These are phyloP conservation scores for Somion occarium DNA, from an alignment of 1,284 basidiomycete species.

Conservation along the genomic window DNA sequence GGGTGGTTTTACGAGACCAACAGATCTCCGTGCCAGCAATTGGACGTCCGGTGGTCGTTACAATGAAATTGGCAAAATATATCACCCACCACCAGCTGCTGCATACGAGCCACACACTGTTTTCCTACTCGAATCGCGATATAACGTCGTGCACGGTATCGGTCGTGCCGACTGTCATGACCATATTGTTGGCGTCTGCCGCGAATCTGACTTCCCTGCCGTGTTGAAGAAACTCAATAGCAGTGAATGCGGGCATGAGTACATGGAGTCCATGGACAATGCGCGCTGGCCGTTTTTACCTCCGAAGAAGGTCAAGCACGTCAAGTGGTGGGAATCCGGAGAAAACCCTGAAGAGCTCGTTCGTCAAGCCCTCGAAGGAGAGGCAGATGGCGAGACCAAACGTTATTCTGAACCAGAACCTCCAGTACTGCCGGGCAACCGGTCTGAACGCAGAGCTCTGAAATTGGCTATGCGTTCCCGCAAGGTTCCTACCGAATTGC, in stretches of 20 bases:
- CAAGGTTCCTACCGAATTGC: slow-evolving; percentile 6
- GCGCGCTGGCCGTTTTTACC: slow-evolving; percentile 33
- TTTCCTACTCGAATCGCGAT: slow-evolving; percentile 35
- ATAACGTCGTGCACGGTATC: slow-evolving; percentile 26
- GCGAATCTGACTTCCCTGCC: slow-evolving; percentile 27
- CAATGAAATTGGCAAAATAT: slow-evolving; percentile 22
- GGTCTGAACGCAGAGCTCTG: neutral
- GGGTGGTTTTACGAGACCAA: slow-evolving; percentile 38
- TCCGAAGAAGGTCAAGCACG: slow-evolving; percentile 12
- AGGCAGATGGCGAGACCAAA: slow-evolving; percentile 1
- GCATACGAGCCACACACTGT: slow-evolving; percentile 39
- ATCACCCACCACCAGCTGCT: slow-evolving; percentile 28
- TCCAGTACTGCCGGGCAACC: neutral
- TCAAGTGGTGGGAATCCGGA: slow-evolving; percentile 26
- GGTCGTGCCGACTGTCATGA: slow-evolving; percentile 31
- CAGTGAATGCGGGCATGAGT: slow-evolving; percentile 10
- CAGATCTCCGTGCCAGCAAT: slow-evolving; percentile 32
- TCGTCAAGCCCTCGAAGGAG: slow-evolving; percentile 13
- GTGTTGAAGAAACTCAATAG: slow-evolving; percentile 30
- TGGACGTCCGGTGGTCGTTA: slow-evolving; percentile 36
- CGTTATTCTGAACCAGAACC: slow-evolving; percentile 1
- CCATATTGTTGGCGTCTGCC: slow-evolving; percentile 33
- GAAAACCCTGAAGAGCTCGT: slow-evolving; percentile 16
- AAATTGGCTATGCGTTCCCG: neutral
- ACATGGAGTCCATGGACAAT: slow-evolving; percentile 33